Base-by-base conservation (phyloP, 2,329 filamentous ascomycete species). In the Colletotrichum cereale region DNA sequence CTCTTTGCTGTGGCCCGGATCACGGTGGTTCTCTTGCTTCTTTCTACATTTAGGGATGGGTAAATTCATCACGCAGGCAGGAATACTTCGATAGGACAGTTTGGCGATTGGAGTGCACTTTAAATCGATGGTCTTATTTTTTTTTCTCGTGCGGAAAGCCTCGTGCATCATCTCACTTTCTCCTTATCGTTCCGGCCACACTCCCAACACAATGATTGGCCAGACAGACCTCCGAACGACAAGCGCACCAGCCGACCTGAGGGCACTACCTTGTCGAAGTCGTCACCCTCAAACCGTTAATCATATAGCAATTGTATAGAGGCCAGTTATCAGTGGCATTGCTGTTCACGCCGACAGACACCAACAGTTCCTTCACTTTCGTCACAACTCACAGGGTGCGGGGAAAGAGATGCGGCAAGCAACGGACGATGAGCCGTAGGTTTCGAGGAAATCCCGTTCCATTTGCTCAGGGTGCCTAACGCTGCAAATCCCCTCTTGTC, bases 21-120 rank as follows among this genome's bases (percentile, higher is more conserved):
- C 31, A 74, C 70, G 71, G 65, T 67, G 66, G 61, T 68, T 71
- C 63, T 71, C 60, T 75, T 72, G 68, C 73, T 75, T 61, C 74
- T 75, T 76, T 78, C 76, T 75, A 77, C 76, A 75, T 77, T 75
- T 77, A 75, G 75, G 77, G 76, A 74, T 74, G 73, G 76, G 77
- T 78, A 75, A 78, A 76, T 79, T 79, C 76, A 79, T 79, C 67
- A 80, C 80, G 76, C 78, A 78, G 77, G 77, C 77, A 78, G 78
- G 78, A 78, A 79, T 80, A 76, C 78, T 83, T 84, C 78, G 81
- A 85, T 85, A 84, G 83, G 84, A 84, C 78, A 81, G 75, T 84
- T 84, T 83, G 84, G 84, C 84, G 84, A 86, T 82, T 82, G 84
- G 84, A 83, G 84, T 86, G 84, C 80, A 84, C 82, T 84, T 71